phyloP scores from a whole-genome alignment of 2,329 filamentous ascomycete species.

The Eutypella sp. region DNA sequence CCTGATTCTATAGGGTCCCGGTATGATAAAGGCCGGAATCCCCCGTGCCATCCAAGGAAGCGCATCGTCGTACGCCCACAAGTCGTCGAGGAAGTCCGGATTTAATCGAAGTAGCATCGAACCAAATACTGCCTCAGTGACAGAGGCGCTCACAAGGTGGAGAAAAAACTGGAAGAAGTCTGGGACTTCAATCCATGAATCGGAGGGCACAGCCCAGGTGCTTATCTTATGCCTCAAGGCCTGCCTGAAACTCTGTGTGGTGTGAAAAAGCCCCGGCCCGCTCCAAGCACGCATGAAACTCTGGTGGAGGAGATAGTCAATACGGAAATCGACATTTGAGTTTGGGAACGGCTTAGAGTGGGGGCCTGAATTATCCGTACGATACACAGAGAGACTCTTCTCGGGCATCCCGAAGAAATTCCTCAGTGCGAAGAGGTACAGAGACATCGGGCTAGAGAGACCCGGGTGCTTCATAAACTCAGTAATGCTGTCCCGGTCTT shows the following conservation, averaged over 20 bases:
- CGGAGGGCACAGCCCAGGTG: neutral
- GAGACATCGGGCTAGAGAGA: neutral
- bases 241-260: neutral
- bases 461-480: neutral
- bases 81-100: neutral
- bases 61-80: neutral
- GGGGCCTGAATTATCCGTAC: neutral
- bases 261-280: neutral
- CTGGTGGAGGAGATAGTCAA: neutral
- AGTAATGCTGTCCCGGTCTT: neutral
- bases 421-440: neutral
- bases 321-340: neutral
- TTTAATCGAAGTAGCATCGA: neutral
- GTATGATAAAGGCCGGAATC: neutral
- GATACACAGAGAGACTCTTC: neutral
- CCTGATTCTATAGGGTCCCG: neutral
- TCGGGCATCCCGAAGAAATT: neutral
- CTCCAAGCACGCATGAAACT: neutral
- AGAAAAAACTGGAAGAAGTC: neutral
- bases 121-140: neutral
- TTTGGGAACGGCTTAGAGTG: neutral
- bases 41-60: neutral
- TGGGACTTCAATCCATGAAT: neutral
- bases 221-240: neutral
- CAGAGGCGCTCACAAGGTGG: neutral